Base-by-base conservation (phyloP, 805 yeast species). In the Yarrowia sp. region DNA sequence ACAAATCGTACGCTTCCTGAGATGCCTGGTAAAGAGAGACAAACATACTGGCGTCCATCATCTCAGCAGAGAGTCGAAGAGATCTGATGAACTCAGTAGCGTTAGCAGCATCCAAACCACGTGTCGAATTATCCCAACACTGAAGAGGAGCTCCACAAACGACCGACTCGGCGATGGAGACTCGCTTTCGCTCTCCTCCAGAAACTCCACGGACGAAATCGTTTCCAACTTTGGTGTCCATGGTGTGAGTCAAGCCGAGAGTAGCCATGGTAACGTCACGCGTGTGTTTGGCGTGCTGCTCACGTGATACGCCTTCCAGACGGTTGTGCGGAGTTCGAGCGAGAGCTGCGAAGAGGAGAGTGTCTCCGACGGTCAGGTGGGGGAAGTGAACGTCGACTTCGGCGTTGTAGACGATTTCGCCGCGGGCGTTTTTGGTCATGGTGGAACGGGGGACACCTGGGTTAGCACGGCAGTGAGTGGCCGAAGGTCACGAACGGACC, bases 151-250 rank as follows among this genome's bases (percentile, higher is more conserved):
- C 86, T 63, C 82, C 78, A 71, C 64, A 63, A 13, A 55, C 45
- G 17, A 44, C 41, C 1, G 84, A 88, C 74, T 86, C 90, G 3
- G 87, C 89, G 69, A 86, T 81, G 3, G 89, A 84, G 22, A 86
- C 89, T 77, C 90, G 83, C 75, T 86, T 86, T 69, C 90, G 78
- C 75, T 86, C 88, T 76, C 90, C 90, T 71, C 90, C 90, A 41
- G 89, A 85, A 58, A 86, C 84, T 74, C 90, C 90, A 74, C 88
- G 80, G 28, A 86, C 84, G 66, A 81, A 83, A 73, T 86, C 89
- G 70, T 84, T 81, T 72, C 90, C 90, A 60, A 86, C 89, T 50
- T 84, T 79, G 18, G 90, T 86, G 67, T 84, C 78, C 66, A 81
- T 79, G 13, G 87, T 84, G 72, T 86, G 88, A 41, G 64, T 68